A percentile compares a stretch with the other conserved stretches of the same genome.
These are phyloP conservation scores for Starmera stellimalicola DNA, from an alignment of 1,139 yeast genomes.

Conservation along the genomic window DNA sequence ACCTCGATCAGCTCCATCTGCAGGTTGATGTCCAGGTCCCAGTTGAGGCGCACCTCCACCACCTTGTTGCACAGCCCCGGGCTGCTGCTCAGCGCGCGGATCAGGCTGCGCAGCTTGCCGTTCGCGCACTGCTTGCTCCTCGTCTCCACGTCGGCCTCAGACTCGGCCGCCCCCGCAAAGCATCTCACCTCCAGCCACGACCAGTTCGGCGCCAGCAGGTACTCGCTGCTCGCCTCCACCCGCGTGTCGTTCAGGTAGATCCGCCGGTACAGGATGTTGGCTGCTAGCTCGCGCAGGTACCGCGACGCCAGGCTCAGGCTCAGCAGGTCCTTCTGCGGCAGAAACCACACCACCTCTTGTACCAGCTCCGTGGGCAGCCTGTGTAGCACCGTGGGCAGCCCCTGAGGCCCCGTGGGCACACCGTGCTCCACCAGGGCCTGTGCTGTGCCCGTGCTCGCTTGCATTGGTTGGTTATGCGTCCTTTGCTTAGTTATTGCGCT, in stretches of 20 bases:
- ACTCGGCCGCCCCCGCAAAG: neutral
- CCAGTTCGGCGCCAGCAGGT: conserved; percentile 16
- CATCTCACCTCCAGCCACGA: conserved; percentile 11
- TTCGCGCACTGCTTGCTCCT: conserved; percentile 6
- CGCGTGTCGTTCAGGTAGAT: conserved; percentile 19
- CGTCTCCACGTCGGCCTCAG: neutral
- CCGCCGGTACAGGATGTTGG: conserved; percentile 11
- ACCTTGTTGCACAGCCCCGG: conserved; percentile 18
- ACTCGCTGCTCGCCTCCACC: conserved; percentile 10
- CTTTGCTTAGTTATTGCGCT: no score
- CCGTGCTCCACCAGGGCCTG: no score
- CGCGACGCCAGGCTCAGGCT: conserved; percentile 7
- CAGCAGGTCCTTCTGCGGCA: conserved; percentile 10
- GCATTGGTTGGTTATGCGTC: no score
- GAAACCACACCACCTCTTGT: conserved; percentile 5
- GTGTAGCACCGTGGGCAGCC: neutral
- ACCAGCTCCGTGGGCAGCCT: conserved; percentile 9
- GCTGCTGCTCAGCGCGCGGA: conserved; percentile 20
- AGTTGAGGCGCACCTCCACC: conserved; percentile 29
- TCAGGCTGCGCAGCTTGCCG: conserved; percentile 18
- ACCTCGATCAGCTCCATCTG: conserved; percentile 22
- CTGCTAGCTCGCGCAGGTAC: conserved; percentile 9
- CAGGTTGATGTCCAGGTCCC: conserved; percentile 26
- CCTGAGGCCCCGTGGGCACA: no score
- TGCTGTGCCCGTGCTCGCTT: no score